Conservation (phyloP, 805 yeast species). For the Candida arabinofermentans region DNA sequence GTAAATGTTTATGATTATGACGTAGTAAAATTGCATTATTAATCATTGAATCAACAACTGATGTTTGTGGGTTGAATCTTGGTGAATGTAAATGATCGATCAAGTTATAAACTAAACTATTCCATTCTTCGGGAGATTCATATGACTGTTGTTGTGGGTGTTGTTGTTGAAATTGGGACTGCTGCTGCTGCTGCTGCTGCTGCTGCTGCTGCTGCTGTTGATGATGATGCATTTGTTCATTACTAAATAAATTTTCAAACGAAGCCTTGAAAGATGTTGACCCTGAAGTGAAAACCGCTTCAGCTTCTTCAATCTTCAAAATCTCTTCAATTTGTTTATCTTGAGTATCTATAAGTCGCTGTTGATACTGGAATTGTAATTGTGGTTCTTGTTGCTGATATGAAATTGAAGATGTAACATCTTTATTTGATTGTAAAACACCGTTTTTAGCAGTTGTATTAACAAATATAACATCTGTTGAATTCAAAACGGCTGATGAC, state of each 20-base stretch:
- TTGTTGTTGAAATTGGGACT: neutral
- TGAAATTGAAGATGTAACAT: neutral
- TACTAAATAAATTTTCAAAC: too few relatives aligned
- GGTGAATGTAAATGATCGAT: constrained; percentile 10
- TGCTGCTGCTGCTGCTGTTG: neutral
- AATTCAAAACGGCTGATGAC: neutral
- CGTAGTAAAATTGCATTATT: constrained; percentile 5
- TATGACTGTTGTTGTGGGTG: neutral
- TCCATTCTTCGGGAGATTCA: neutral
- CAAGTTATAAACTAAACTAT: constrained; percentile 2
- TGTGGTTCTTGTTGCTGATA: neutral
- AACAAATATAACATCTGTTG: neutral
- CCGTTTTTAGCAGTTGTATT: constrained; percentile 2
- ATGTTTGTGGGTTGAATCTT: constrained; percentile 5
- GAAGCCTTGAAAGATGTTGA: too few relatives aligned
- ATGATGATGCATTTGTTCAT: neutral
- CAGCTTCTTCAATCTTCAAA: neutral
- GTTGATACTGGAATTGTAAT: neutral
- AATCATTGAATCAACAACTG: constrained; percentile 6
- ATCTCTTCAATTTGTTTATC: neutral
- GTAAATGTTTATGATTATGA: neutral
- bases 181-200: neutral
- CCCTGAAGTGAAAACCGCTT: too few relatives aligned
- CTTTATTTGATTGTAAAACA: neutral
- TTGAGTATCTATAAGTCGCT: neutral